Evolutionary conservation across 108 stramenopile species (phyloP).

Genomic region (Discostella pseudostelligera): DNA sequence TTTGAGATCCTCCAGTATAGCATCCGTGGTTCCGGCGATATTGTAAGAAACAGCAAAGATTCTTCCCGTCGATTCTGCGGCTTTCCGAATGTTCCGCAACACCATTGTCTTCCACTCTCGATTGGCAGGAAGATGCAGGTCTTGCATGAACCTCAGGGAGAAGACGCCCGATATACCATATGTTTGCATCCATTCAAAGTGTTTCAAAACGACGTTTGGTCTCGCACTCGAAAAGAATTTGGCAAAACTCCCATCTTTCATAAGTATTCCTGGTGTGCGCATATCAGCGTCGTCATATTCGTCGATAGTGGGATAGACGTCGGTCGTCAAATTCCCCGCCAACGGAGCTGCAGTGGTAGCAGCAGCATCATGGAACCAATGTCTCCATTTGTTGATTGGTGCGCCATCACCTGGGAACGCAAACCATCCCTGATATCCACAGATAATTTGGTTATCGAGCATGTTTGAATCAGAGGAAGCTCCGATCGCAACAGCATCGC

Average conservation of each 20-base stretch:
- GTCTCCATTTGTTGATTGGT: constrained; percentile 37
- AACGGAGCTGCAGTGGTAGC: constrained; percentile 1
- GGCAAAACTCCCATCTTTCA: constrained; percentile 32
- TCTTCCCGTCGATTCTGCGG: constrained; percentile 27
- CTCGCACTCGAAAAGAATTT: constrained; percentile 30
- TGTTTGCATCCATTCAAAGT: constrained; percentile 48
- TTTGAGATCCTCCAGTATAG: constrained; percentile 37
- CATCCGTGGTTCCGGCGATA: constrained; percentile 22
- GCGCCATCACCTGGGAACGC: constrained; percentile 34
- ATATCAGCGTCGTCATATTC: constrained; percentile 51
- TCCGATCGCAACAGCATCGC: not conserved
- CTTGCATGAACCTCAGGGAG: constrained; percentile 41
- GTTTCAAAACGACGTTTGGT: constrained; percentile 36
- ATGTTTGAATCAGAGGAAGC: not conserved
- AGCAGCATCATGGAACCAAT: constrained; percentile 26
- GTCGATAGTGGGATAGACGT: constrained; percentile 35
- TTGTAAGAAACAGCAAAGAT: constrained; percentile 51
- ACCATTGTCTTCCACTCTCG: constrained; percentile 28
- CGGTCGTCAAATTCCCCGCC: constrained; percentile 22
- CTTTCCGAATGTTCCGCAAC: constrained; percentile 9
- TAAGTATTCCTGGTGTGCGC: constrained; percentile 16
- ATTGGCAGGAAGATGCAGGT: constrained; percentile 4
- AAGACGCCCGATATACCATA: constrained; percentile 52
- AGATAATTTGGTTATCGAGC: constrained; percentile 16
- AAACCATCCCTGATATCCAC: constrained; percentile 59